Percentiles rank a stretch among this genome's conserved stretches.
These are phyloP conservation scores for Fonsecaea pugnacius DNA, from an alignment of 2,329 filamentous ascomycete species.

Conservation along the genomic window DNA sequence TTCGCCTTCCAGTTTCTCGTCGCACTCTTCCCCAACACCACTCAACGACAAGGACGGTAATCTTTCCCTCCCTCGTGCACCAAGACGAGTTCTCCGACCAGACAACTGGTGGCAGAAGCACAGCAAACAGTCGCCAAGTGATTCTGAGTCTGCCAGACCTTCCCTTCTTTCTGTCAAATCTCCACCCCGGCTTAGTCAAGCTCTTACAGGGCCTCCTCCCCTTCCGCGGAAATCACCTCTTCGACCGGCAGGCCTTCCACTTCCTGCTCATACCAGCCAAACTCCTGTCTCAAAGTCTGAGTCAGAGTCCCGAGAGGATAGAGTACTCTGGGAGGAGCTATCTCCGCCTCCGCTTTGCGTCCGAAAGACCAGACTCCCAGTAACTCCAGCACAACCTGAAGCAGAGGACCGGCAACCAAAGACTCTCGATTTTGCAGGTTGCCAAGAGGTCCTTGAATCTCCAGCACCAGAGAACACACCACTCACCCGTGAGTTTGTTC, in stretches of 20 bases:
- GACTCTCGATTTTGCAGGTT: neutral
- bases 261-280: neutral
- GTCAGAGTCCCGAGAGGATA: slow-evolving; percentile 13
- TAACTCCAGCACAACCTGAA: slow-evolving; percentile 1
- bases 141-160: slow-evolving; percentile 2
- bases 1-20: neutral
- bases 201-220: slow-evolving; percentile 11
- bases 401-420: neutral
- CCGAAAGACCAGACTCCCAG: slow-evolving; percentile 19
- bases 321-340: slow-evolving; percentile 25
- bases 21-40: neutral
- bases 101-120: slow-evolving; percentile 29
- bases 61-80: slow-evolving; percentile 7
- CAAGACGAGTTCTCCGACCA: slow-evolving; percentile 16
- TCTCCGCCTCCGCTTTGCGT: slow-evolving; percentile 26
- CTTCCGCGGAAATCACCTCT: slow-evolving; percentile 24
- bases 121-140: neutral
- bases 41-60: slow-evolving; percentile 7
- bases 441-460: neutral
- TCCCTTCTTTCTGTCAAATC: slow-evolving; percentile 18
- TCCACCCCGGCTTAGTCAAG: slow-evolving; percentile 13
- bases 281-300: neutral
- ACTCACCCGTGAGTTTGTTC: slow-evolving; percentile 5
- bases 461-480: slow-evolving; percentile 4
- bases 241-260: slow-evolving; percentile 10